Evolutionary conservation across 2,329 filamentous ascomycete genomes (phyloP).

Genomic region (Sporothrix humicola): DNA sequence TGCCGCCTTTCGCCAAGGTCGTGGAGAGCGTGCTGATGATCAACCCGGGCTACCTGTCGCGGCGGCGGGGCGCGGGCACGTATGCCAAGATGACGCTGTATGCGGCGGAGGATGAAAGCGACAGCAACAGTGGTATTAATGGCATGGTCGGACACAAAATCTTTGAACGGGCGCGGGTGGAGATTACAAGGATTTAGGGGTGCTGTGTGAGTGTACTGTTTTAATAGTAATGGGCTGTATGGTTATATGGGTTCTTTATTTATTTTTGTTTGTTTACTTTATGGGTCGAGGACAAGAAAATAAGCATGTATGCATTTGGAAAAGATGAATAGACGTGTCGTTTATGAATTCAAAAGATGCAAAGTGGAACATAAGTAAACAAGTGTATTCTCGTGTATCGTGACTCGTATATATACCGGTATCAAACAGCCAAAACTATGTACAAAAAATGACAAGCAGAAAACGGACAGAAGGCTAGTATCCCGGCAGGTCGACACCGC

Average conservation of each 20-base stretch:
- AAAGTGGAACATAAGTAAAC: background rate
- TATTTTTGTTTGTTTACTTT: background rate
- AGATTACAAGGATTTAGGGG: slow-evolving; percentile 74
- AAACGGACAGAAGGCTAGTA: slow-evolving; percentile 6
- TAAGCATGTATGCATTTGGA: background rate
- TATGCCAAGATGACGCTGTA: slow-evolving; percentile 81
- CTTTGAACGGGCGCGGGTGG: slow-evolving; percentile 82
- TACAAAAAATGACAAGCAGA: background rate
- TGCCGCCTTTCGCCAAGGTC: slow-evolving; percentile 89
- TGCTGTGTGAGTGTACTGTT: background rate
- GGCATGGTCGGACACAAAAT: slow-evolving; percentile 73
- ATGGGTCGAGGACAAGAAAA: background rate
- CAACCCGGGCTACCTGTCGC: slow-evolving; percentile 88
- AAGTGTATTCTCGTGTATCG: background rate
- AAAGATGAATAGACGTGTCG: background rate
- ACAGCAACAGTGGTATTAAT: slow-evolving; percentile 61
- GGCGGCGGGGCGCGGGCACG: slow-evolving; percentile 81
- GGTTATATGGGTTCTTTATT: background rate
- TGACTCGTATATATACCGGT: background rate
- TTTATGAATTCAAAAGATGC: background rate
- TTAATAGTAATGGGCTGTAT: background rate
- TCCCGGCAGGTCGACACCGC: slow-evolving; percentile 31
- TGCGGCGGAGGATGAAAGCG: slow-evolving; percentile 61
- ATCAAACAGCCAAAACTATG: background rate
- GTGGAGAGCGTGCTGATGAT: slow-evolving; percentile 88